Evolutionary conservation across 2,329 filamentous ascomycete species (phyloP).

Genomic region (Talaromyces sp.): DNA sequence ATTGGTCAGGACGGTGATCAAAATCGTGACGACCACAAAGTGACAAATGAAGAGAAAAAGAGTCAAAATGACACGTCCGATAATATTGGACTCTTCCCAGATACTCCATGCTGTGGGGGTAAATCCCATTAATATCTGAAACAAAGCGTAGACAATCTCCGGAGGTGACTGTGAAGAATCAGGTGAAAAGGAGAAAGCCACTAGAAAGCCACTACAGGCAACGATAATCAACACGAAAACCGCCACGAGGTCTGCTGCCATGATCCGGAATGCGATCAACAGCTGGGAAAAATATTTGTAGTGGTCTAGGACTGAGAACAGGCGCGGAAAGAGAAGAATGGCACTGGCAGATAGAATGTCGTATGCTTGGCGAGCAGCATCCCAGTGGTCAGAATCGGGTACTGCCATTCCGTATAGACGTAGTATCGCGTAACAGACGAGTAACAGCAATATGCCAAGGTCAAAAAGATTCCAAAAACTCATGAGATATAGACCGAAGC

Average conservation of each 20-base stretch:
- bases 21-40: constrained; percentile 87
- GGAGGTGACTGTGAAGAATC: constrained; percentile 62
- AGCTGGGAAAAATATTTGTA: constrained; percentile 95
- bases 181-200: constrained; percentile 83
- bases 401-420: constrained; percentile 82
- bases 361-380: constrained; percentile 78
- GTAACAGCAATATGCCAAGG: constrained; percentile 76
- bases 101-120: constrained; percentile 90
- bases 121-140: constrained; percentile 93
- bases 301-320: constrained; percentile 90
- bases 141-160: constrained; percentile 81
- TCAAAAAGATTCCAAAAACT: constrained; percentile 98
- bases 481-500: constrained; percentile 93
- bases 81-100: constrained; percentile 73
- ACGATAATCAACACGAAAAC: constrained; percentile 80
- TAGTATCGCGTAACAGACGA: constrained; percentile 85
- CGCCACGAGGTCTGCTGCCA: constrained; percentile 83
- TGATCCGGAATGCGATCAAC: constrained; percentile 86
- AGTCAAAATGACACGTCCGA: constrained; percentile 70
- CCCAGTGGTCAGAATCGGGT: constrained; percentile 60
- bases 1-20: constrained; percentile 93
- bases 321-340: constrained; percentile 78
- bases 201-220: constrained; percentile 88
- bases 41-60: constrained; percentile 91
- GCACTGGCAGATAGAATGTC: constrained; percentile 91